Evolutionary conservation across 177 flowering plant species (phyloP).

Genomic region (Vitis hybrid): DNA sequence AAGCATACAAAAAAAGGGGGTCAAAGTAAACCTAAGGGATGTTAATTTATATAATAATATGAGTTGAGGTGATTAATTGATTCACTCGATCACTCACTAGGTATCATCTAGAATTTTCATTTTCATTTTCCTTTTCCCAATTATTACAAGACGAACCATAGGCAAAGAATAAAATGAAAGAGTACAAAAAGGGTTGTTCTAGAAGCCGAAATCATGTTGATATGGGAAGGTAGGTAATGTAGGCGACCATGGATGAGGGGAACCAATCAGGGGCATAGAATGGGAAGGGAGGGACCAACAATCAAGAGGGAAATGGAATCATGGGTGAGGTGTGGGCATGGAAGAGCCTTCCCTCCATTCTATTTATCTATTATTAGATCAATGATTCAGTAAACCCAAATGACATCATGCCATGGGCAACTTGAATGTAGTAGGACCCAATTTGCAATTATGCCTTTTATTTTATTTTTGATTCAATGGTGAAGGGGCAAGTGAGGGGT

Average conservation of each 20-base stretch:
- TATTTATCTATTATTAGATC: constrained; percentile 8
- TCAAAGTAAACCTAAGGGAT: no score
- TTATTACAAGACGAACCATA: no score
- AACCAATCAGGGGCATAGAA: constrained; percentile 12
- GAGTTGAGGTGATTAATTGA: no score
- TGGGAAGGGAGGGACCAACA: not conserved
- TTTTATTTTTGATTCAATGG: not conserved
- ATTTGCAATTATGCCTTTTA: not conserved
- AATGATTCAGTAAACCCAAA: constrained; percentile 14
- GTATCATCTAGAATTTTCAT: no score
- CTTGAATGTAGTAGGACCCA: constrained; percentile 12
- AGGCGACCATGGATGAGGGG: constrained; percentile 6
- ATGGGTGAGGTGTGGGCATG: constrained; percentile 26
- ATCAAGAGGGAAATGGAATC: not conserved
- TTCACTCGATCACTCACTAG: no score
- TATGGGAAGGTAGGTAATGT: constrained; percentile 9
- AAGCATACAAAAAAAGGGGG: no score
- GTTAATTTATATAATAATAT: no score
- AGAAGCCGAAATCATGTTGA: not conserved
- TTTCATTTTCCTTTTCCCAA: no score
- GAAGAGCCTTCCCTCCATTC: constrained; percentile 7
- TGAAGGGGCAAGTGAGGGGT: not conserved
- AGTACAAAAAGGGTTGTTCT: not conserved
- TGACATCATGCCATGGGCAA: constrained; percentile 42
- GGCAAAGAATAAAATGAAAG: no score